Evolutionary conservation across 345 rosid species (phyloP).

Genomic region (Angophora floribunda): DNA sequence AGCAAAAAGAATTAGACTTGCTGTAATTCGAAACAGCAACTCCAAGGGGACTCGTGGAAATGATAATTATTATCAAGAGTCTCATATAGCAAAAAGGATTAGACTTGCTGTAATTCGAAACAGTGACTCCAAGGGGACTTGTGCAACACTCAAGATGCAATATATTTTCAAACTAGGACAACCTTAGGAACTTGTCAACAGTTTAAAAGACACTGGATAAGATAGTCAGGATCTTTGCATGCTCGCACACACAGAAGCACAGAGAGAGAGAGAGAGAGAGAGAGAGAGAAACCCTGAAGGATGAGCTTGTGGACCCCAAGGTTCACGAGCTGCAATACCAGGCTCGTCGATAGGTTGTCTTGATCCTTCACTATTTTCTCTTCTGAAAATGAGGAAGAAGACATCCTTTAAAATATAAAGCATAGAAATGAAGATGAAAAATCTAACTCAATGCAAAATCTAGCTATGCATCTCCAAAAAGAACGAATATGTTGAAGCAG

Average conservation of each 20-base stretch:
- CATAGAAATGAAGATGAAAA: neutral
- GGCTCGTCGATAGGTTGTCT: constrained; percentile 6
- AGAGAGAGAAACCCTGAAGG: constrained; percentile 45
- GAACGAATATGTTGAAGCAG: neutral
- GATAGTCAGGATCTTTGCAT: neutral
- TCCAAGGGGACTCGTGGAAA: neutral
- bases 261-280: neutral
- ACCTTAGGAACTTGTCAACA: neutral
- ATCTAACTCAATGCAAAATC: neutral
- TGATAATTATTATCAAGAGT: neutral
- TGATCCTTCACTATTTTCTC: constrained; percentile 21
- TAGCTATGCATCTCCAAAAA: neutral
- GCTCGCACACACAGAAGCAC: neutral
- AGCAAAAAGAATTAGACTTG: neutral
- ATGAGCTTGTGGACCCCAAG: constrained; percentile 30
- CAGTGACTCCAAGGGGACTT: neutral
- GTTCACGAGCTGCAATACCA: constrained; percentile 14
- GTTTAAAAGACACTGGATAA: neutral
- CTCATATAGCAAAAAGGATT: neutral
- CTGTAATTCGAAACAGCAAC: neutral
- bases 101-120: neutral
- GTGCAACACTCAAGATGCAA: neutral
- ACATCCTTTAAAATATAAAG: neutral
- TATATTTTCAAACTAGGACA: neutral
- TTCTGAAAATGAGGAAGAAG: constrained; percentile 14